Evolutionary conservation across 2,329 filamentous ascomycete species (phyloP).

Genomic region (Trichoderma sp.): DNA sequence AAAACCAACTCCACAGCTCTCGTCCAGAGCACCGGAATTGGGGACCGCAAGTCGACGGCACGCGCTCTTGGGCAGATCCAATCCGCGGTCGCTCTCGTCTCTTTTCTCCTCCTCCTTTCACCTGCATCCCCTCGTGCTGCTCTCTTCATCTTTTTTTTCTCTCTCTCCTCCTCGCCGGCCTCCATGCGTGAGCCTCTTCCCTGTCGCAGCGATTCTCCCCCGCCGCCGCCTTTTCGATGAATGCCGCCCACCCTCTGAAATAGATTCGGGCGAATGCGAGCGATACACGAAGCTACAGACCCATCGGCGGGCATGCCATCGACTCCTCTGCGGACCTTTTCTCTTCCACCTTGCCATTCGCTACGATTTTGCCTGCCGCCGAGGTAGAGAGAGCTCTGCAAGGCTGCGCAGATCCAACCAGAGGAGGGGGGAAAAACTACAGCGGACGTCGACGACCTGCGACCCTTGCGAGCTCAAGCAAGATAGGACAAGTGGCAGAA

Average conservation of each 20-base stretch:
- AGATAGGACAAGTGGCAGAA: background rate
- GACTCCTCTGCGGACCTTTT: slow-evolving; percentile 20
- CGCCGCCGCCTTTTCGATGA: slow-evolving; percentile 23
- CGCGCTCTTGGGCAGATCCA: slow-evolving; percentile 21
- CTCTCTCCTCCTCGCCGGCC: background rate
- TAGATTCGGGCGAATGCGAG: slow-evolving; percentile 26
- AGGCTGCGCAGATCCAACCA: slow-evolving; percentile 3
- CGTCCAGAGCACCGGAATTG: slow-evolving; percentile 19
- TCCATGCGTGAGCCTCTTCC: slow-evolving; percentile 19
- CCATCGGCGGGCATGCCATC: slow-evolving; percentile 28
- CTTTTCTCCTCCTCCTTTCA: background rate
- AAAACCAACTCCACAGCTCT: slow-evolving; percentile 19
- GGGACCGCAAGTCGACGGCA: slow-evolving; percentile 1
- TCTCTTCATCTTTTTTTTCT: background rate
- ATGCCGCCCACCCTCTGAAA: slow-evolving; percentile 18
- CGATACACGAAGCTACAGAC: slow-evolving; percentile 22
- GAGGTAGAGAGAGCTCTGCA: slow-evolving; percentile 7
- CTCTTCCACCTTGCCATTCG: slow-evolving; percentile 14
- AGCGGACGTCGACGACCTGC: background rate
- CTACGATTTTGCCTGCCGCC: slow-evolving; percentile 13
- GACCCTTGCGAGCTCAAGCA: background rate
- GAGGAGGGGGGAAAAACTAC: background rate
- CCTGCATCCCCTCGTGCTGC: background rate
- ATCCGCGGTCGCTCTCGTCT: slow-evolving; percentile 13
- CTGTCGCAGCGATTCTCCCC: slow-evolving; percentile 9